phyloP scores from a whole-genome alignment of 1,139 yeast species.

The Lodderomyces orthopsilosis region DNA sequence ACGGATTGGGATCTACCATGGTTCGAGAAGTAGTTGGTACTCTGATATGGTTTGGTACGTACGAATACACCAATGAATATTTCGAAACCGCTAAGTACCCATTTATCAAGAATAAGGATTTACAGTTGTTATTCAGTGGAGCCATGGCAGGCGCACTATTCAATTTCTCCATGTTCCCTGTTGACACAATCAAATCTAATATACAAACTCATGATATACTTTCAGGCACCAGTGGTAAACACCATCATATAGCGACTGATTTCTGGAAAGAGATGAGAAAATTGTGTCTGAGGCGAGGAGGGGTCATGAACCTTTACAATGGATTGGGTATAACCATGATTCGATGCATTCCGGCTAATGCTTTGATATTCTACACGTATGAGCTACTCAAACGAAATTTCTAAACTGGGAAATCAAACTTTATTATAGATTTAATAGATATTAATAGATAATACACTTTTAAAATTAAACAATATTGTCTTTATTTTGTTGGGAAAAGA shows the following conservation, averaged over 20 bases:
- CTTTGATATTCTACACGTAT: constrained; percentile 77
- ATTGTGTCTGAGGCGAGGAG: constrained; percentile 46
- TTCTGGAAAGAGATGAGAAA: constrained; percentile 30
- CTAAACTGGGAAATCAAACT: constrained; percentile 9
- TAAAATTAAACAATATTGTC: too few species aligned
- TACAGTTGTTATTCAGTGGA: constrained; percentile 69
- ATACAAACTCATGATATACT: constrained; percentile 64
- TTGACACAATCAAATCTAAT: constrained; percentile 84
- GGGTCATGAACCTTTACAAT: constrained; percentile 68
- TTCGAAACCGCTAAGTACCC: constrained; percentile 26
- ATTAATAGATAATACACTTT: background rate
- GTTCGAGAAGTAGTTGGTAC: constrained; percentile 87
- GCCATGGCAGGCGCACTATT: constrained; percentile 84
- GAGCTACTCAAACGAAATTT: constrained; percentile 56
- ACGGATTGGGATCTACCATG: constrained; percentile 82
- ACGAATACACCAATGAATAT: constrained; percentile 53
- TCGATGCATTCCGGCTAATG: constrained; percentile 88
- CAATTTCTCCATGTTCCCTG: constrained; percentile 79
- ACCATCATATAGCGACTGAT: constrained; percentile 11
- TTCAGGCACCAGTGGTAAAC: constrained; percentile 13
- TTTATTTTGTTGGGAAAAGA: constrained; percentile 15
- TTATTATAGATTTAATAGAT: constrained; percentile 1
- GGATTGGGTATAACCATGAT: constrained; percentile 82
- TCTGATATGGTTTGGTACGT: constrained; percentile 91
- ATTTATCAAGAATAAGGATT: constrained; percentile 34